phyloP scores from a whole-genome alignment of 768 basidiomycete genomes.

The Strobilomyces dryophilus region DNA sequence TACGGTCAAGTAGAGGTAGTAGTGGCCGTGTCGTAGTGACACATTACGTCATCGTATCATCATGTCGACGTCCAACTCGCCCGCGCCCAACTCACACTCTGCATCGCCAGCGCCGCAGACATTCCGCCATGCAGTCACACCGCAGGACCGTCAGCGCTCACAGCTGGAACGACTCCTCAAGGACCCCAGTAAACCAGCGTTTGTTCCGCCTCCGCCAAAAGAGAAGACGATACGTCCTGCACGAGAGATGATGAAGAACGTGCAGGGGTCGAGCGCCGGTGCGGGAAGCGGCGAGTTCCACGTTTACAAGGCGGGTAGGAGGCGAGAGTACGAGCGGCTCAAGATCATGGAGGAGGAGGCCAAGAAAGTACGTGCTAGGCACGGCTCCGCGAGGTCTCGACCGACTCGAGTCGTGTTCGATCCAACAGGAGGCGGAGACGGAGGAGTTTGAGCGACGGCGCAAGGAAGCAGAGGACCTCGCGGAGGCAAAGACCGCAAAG shows the following conservation, averaged over 20 bases:
- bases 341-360: slow-evolving; percentile 85
- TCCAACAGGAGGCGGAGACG: slow-evolving; percentile 58
- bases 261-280: slow-evolving; percentile 95
- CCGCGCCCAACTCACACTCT: slow-evolving; percentile 26
- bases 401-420: neutral
- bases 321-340: slow-evolving; percentile 92
- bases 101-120: slow-evolving; percentile 29
- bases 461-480: slow-evolving; percentile 61
- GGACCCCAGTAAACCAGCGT: slow-evolving; percentile 80
- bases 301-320: slow-evolving; percentile 92
- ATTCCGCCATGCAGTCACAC: slow-evolving; percentile 44
- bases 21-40: neutral
- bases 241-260: slow-evolving; percentile 98
- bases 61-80: slow-evolving; percentile 31
- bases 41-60: neutral
- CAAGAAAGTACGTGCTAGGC: slow-evolving; percentile 53
- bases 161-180: slow-evolving; percentile 88
- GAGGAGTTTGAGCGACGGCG: slow-evolving; percentile 75
- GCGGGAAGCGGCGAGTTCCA: slow-evolving; percentile 98
- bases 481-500: slow-evolving; percentile 90
- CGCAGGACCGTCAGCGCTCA: slow-evolving; percentile 48
- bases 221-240: slow-evolving; percentile 79
- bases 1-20: slow-evolving; percentile 29
- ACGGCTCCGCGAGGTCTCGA: neutral
- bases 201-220: slow-evolving; percentile 75